Evolutionary conservation across 2,329 filamentous ascomycete species (phyloP), one percentile per base, ranked within the genome.

Genomic region (Aureobasidium sp.): DNA sequence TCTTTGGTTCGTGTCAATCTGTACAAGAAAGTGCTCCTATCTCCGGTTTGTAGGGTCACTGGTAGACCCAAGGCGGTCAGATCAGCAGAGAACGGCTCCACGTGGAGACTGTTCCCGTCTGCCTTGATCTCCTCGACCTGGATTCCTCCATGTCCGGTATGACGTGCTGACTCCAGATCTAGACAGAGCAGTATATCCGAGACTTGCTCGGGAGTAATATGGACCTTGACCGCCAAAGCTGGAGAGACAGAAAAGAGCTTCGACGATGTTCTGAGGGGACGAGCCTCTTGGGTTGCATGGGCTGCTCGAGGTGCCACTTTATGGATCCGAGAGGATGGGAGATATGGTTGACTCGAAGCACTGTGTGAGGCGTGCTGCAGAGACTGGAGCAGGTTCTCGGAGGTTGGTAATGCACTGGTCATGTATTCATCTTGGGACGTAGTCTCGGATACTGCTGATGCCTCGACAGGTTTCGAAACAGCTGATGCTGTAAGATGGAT

Each of bases 11-110:
- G 76, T 75, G 49, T 74, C 75, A 68, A 74, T 78, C 69, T 82
- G 74, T 90, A 91, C 61, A 91, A 75, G 65, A 89, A 85, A 2
- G 86, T 89, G 64, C 90, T 74, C 69, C 90, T 86, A 67, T 91
- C 88, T 67, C 87, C 84, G 9, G 87, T 82, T n/a, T 84, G 86
- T 43, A 77, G 77, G 27, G 87, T 74, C 4, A 84, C 82, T 15
- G 59, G 59, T 7, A 45, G 25, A 43, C 2, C 6, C 21, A 87
- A 74, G n/a, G 68, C 63, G 63, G 83, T 71, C 1, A 78, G 74
- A 4, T 66, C 67, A 38, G 74, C 72, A 63, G 81, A 83, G 15
- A 87, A 78, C 61, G 83, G 77, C 60, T 84, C 79, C 19, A 87
- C 80, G 17, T 71, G 74, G 49, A 85, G 85, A 27, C 83, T 82